phyloP scores from a whole-genome alignment of 306 rosid species.

The Prunus mira region DNA sequence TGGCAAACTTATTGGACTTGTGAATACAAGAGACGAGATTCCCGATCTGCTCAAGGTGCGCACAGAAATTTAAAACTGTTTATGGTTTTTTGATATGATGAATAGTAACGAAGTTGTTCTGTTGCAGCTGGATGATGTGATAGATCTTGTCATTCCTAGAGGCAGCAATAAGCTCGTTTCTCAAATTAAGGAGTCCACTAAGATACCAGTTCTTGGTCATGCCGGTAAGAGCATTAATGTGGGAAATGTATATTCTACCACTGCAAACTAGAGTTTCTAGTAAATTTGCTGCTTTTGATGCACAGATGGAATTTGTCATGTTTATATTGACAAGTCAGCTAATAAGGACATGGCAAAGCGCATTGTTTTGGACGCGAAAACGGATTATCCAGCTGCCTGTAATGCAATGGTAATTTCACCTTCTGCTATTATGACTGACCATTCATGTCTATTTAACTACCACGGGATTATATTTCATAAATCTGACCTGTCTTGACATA shows the following conservation, averaged over 20 bases:
- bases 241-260: not conserved
- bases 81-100: constrained; percentile 16
- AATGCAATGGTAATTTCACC: constrained; percentile 67
- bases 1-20: constrained; percentile 75
- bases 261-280: constrained; percentile 13
- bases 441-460: not conserved
- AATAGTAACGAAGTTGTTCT: constrained; percentile 27
- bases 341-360: constrained; percentile 69
- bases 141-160: constrained; percentile 94
- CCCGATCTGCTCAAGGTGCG: constrained; percentile 88
- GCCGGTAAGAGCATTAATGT: constrained; percentile 50
- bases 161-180: constrained; percentile 90
- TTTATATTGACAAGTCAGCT: constrained; percentile 78
- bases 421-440: not conserved
- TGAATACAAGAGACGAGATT: constrained; percentile 82
- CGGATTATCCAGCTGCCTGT: constrained; percentile 79
- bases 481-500: constrained; percentile 3
- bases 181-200: constrained; percentile 82
- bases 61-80: not conserved
- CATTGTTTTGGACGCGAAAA: constrained; percentile 74
- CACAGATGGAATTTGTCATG: constrained; percentile 87
- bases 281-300: constrained; percentile 20
- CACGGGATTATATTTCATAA: not conserved
- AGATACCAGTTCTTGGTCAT: constrained; percentile 95
- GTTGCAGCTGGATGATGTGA: constrained; percentile 82